These are phyloP conservation scores for Neocucurbitaria cava DNA, from an alignment of 2,329 filamentous ascomycete species.

Conservation along the genomic window DNA sequence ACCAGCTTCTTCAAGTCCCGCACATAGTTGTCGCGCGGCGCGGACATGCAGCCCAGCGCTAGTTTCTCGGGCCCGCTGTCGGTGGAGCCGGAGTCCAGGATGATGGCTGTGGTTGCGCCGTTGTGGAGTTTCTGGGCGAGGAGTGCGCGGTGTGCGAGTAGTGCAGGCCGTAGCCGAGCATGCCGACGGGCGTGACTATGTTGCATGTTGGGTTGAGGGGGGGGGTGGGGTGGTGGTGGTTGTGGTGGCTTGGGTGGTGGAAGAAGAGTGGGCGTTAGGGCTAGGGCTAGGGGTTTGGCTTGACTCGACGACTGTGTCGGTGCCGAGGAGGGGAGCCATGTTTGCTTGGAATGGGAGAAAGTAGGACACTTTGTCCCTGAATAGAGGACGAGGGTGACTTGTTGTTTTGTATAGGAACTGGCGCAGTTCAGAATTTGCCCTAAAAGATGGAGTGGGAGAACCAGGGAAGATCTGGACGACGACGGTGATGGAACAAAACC, in stretches of 20 bases:
- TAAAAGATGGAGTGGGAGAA: no score
- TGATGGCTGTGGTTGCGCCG: slow-evolving; percentile 26
- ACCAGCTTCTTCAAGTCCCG: slow-evolving; percentile 29
- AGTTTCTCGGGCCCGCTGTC: slow-evolving; percentile 34
- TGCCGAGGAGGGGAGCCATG: neutral
- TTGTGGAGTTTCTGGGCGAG: slow-evolving; percentile 10
- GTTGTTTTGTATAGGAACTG: no score
- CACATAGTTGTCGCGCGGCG: slow-evolving; percentile 21
- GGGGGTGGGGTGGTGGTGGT: neutral
- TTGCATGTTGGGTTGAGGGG: slow-evolving; percentile 19
- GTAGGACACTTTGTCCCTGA: no score
- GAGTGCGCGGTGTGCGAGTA: slow-evolving; percentile 32
- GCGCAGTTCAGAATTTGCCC: no score
- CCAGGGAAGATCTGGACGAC: no score
- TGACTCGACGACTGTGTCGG: neutral
- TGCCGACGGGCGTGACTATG: slow-evolving; percentile 58
- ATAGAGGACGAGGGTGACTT: no score
- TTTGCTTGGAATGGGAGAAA: neutral
- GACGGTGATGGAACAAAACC: no score
- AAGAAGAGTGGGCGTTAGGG: neutral
- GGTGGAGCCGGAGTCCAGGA: slow-evolving; percentile 34
- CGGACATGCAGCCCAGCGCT: slow-evolving; percentile 24
- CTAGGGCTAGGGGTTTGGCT: neutral
- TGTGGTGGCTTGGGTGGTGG: neutral
- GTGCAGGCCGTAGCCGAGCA: slow-evolving; percentile 59